Base-by-base conservation (phyloP, 1,284 basidiomycete genomes). In the Trichosporon asahii region DNA sequence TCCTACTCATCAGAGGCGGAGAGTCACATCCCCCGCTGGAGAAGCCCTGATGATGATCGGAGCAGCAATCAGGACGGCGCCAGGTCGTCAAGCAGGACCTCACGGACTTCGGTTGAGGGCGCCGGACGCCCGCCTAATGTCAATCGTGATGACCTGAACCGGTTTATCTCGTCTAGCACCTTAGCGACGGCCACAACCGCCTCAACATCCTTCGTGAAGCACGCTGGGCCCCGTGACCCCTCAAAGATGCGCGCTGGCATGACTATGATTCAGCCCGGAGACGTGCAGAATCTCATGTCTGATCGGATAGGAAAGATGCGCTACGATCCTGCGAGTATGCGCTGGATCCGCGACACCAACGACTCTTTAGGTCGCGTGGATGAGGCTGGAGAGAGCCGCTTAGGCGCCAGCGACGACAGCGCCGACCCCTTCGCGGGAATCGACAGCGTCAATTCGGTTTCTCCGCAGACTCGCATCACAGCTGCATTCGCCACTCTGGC, bases 361-460 rank as follows among this genome's bases (percentile, higher is more conserved):
- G 75, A 69, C 23, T 55, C 57, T 8, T 73, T 79, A 73, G 65
- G 78, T 76, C 35, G 82, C 78, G 60, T 85, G 78, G 71, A 77
- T 37, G 78, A 79, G 72, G 77, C 72, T 3, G 77, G 74, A 7
- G 80, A 80, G 71, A 80, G 76, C 70, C 71, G 72, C 15, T 63
- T 69, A 35, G 78, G 80, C 77, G 78, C 86, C 75, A 85, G 79
- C 68, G 85, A 80, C 72, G 88, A 87, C 69, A 93, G 90, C 76
- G 91, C 91, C 73, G 93, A 94, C 84, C 90, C 91, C 21, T 95
- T 95, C 82, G 88, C 88, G 63, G 93, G 94, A 74, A 90, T 95
- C 70, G 93, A 95, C 78, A 93, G 92, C 75, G 80, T 93, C 37
- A 76, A 73, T 27, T 71, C 67, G 64, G 55, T 25, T 55, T 65